phyloP scores from a whole-genome alignment of 805 yeast genomes.

The Jamesozyma jinghongensis region DNA sequence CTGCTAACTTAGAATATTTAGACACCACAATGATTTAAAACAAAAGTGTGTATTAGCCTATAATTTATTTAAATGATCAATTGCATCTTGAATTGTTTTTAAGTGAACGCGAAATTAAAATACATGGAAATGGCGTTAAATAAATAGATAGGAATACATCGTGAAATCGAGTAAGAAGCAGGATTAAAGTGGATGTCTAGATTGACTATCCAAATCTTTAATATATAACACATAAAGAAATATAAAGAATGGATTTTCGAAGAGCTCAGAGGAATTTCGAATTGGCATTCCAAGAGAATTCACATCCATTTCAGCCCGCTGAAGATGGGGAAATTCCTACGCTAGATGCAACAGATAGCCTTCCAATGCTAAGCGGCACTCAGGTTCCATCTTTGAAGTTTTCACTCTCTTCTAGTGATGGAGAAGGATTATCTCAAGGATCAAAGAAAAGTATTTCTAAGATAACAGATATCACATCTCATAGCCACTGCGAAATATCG shows the following conservation, averaged over 20 bases:
- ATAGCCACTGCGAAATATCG: no score
- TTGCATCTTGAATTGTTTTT: neutral
- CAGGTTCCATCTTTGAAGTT: slow-evolving; percentile 9
- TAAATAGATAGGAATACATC: no score
- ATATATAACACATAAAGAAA: no score
- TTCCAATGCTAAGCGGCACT: slow-evolving; percentile 2
- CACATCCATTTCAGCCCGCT: no score
- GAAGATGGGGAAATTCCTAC: neutral
- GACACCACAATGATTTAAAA: slow-evolving; percentile 2
- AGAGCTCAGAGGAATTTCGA: slow-evolving; percentile 22
- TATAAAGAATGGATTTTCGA: slow-evolving; percentile 25
- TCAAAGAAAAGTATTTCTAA: no score
- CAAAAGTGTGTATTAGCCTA: neutral
- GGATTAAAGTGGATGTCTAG: no score
- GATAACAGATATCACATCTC: no score
- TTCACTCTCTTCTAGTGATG: slow-evolving; percentile 3
- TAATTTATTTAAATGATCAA: neutral
- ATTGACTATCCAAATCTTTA: no score
- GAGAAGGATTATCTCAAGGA: no score
- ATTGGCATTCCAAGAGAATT: slow-evolving; percentile 2
- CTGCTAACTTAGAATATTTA: neutral
- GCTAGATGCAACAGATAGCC: neutral
- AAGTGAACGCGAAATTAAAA: no score
- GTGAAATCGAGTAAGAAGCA: no score
- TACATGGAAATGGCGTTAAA: neutral